Evolutionary conservation across 176 grass and related monocot species (phyloP), one percentile per base, ranked within the genome.

Genomic region (Bonia amplexicaulis): DNA sequence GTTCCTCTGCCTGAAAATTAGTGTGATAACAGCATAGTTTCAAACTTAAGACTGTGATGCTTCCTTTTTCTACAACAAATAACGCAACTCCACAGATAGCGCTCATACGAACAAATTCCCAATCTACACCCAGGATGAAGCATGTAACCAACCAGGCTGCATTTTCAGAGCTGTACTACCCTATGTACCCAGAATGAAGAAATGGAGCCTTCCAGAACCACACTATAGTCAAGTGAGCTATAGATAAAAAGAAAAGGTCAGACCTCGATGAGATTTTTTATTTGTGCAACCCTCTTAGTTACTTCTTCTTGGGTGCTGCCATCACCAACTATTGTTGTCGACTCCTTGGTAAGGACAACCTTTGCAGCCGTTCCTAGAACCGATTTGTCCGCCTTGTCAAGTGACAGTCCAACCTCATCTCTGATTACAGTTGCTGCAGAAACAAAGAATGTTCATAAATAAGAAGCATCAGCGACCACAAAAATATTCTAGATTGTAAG

Each of bases 251-350:
- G 9, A 59, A 51, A 67, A 75, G 39, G 8, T 3, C 54, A 49
- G 61, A 93, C 96, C 96, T 99, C 96, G 14, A 99, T 99, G 26
- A 94, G 78, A 87, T 96, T 96, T 68, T 91, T 90, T 13, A 99
- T 99, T 73, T 99, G 93, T 57, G 85, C 93, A 79, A 99, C 96
- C 74, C 96, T 89, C 73, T 96, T 99, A 26, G 88, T 89, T 49
- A 99, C 93, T 82, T 95, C 93, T 85, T 94, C 96, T 66, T 99
- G 96, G 29, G 93, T 94, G 77, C 78, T 95, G 48, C 96, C 96
- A 33, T 99, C 96, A 80, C 96, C 96, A 81, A 99, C 96, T 22
- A 99, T 94, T 73, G 96, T 98, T 49, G 91, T 94, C 3, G 96
- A 76, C 78, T 98, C 96, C 69, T 98, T 98, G 2, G 60, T 95